Conservation (phyloP, 2,329 filamentous ascomycete species). For the Ophiostoma fasciatum region DNA sequence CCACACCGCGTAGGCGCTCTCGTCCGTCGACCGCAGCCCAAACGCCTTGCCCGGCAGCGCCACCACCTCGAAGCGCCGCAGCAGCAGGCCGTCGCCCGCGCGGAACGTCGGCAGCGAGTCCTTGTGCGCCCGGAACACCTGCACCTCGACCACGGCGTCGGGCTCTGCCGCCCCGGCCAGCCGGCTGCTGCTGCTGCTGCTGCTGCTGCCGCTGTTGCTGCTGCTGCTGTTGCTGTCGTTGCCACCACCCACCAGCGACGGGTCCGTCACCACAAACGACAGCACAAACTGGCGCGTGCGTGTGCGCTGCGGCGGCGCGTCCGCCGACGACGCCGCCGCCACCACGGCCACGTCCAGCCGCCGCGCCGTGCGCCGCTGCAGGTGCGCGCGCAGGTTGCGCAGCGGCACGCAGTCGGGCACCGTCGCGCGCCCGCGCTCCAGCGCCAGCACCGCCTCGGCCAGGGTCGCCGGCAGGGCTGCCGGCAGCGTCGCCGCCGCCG, state of each 20-base stretch:
- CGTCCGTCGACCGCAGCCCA: conserved; percentile 37
- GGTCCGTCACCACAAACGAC: conserved; percentile 41
- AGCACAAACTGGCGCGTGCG: conserved; percentile 45
- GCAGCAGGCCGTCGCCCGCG: conserved; percentile 41
- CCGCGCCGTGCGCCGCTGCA: conserved; percentile 31
- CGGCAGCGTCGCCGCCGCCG: not conserved
- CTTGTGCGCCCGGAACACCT: conserved; percentile 44
- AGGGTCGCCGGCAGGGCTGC: conserved; percentile 14
- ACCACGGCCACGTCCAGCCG: conserved; percentile 40
- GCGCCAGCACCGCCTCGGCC: conserved; percentile 27
- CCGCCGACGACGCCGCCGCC: conserved; percentile 27
- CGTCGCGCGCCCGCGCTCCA: conserved; percentile 31
- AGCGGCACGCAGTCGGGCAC: conserved; percentile 39
- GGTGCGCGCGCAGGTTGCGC: conserved; percentile 33
- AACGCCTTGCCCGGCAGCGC: conserved; percentile 39
- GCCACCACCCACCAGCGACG: conserved; percentile 16
- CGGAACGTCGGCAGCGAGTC: conserved; percentile 39
- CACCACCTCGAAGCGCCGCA: conserved; percentile 40
- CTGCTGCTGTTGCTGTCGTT: conserved; percentile 20
- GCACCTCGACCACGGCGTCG: conserved; percentile 34
- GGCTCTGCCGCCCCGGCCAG: conserved; percentile 21
- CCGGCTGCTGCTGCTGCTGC: not conserved
- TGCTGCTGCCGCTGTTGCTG: not conserved
- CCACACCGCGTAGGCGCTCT: conserved; percentile 43
- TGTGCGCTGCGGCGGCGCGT: conserved; percentile 31